These are phyloP conservation scores for Smallanthus sonchifolius DNA, from an alignment of 129 eudicot species.

Conservation along the genomic window DNA sequence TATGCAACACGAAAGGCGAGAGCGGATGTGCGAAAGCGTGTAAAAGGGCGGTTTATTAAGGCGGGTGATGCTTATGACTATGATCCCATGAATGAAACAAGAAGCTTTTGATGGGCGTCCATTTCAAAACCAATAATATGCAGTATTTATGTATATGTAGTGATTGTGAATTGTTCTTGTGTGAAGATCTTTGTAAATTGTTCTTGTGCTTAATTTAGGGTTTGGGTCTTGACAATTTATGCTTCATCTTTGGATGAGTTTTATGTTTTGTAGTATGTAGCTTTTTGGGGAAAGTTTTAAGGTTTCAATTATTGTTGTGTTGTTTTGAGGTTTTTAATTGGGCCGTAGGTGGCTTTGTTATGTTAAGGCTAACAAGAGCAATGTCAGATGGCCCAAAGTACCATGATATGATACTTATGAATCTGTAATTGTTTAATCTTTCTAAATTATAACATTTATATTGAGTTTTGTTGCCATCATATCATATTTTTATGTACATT, in stretches of 20 bases:
- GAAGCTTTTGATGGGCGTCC: constrained; percentile 40
- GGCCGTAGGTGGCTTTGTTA: too few relatives aligned
- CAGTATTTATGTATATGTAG: background rate
- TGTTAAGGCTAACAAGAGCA: too few relatives aligned
- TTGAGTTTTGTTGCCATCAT: too few relatives aligned
- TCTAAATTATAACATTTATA: too few relatives aligned
- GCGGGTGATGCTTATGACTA: constrained; percentile 66
- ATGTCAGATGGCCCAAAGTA: too few relatives aligned
- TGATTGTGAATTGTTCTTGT: constrained; percentile 1
- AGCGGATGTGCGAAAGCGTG: constrained; percentile 74
- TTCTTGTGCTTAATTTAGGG: constrained; percentile 9
- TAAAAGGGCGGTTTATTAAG: constrained; percentile 44
- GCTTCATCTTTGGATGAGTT: constrained; percentile 13
- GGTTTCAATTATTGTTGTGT: constrained; percentile 4
- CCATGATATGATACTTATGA: too few relatives aligned
- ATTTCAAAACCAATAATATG: too few relatives aligned
- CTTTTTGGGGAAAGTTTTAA: constrained; percentile 5
- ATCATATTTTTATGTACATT: too few relatives aligned
- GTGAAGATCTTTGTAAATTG: constrained; percentile 16
- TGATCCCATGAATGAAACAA: constrained; percentile 55
- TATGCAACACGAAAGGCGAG: constrained; percentile 79
- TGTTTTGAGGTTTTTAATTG: background rate
- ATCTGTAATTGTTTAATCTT: too few relatives aligned
- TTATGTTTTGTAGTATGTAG: constrained; percentile 16
- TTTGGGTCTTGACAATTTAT: constrained; percentile 17